phyloP scores from a whole-genome alignment of 345 rosid genomes.

The Linum tenue region DNA sequence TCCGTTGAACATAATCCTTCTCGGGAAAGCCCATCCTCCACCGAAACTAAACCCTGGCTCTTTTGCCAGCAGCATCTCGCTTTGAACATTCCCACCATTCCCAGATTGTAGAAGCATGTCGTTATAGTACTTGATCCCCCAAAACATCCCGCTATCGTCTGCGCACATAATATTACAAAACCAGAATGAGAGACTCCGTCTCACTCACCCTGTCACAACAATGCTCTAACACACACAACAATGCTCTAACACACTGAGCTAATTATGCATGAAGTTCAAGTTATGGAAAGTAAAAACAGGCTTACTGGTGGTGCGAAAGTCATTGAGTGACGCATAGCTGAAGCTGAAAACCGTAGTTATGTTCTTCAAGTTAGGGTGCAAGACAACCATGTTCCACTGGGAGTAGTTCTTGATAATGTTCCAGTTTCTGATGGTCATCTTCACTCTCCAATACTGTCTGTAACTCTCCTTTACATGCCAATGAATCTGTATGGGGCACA shows the following conservation, averaged over 20 bases:
- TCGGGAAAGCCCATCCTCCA: constrained; percentile 83
- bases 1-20: constrained; percentile 68
- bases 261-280: too few species aligned
- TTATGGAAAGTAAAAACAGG: not conserved
- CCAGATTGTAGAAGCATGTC: constrained; percentile 66
- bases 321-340: constrained; percentile 51
- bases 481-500: constrained; percentile 71
- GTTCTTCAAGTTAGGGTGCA: constrained; percentile 62
- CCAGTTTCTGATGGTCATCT: constrained; percentile 51
- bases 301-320: constrained; percentile 48
- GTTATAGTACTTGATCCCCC: constrained; percentile 68
- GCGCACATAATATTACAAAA: not conserved
- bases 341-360: constrained; percentile 63
- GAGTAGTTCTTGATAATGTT: constrained; percentile 61
- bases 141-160: constrained; percentile 83
- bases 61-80: constrained; percentile 59
- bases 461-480: constrained; percentile 92
- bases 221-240: too few species aligned
- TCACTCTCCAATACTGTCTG: constrained; percentile 66
- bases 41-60: constrained; percentile 50
- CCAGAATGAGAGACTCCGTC: not conserved
- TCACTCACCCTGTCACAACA: too few species aligned
- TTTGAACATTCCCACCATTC: constrained; percentile 49
- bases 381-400: constrained; percentile 67
- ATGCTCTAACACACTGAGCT: too few species aligned